A percentile compares a stretch with the other conserved stretches of the same genome.
These are phyloP conservation scores for Talaromyces stipitatus DNA, from an alignment of 495 filamentous ascomycete genomes.

Conservation along the genomic window DNA sequence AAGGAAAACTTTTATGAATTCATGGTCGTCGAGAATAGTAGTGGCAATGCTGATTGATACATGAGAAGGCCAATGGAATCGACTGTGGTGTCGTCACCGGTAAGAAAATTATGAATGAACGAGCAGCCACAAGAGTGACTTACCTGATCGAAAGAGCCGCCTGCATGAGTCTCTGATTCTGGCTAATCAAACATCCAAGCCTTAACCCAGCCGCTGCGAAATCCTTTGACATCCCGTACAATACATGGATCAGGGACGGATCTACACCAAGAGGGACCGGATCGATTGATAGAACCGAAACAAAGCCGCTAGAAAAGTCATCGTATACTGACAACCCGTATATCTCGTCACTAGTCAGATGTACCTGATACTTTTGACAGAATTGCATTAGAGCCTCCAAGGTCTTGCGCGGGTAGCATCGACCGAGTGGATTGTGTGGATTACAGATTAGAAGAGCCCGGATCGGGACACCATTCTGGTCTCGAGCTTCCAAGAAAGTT, in stretches of 20 bases:
- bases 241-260: constrained; percentile 43
- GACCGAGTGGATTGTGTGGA: constrained; percentile 55
- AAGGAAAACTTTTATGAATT: constrained; percentile 23
- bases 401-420: constrained; percentile 45
- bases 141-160: constrained; percentile 22
- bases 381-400: constrained; percentile 40
- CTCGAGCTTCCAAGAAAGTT: constrained; percentile 18
- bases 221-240: constrained; percentile 47
- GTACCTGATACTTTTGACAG: constrained; percentile 47
- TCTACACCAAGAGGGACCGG: constrained; percentile 25
- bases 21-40: constrained; percentile 26
- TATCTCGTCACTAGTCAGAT: constrained; percentile 57
- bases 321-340: constrained; percentile 50
- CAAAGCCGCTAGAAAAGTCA: constrained; percentile 30
- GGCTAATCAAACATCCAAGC: constrained; percentile 45
- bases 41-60: constrained; percentile 29
- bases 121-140: constrained; percentile 1
- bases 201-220: constrained; percentile 50
- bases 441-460: constrained; percentile 48
- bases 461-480: constrained; percentile 27
- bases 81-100: constrained; percentile 10
- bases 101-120: background rate
- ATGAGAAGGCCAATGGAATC: constrained; percentile 27
- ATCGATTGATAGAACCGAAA: constrained; percentile 46
- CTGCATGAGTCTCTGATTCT: constrained; percentile 21